phyloP scores from a whole-genome alignment of 345 rosid genomes.

The Linum usitatissimum region DNA sequence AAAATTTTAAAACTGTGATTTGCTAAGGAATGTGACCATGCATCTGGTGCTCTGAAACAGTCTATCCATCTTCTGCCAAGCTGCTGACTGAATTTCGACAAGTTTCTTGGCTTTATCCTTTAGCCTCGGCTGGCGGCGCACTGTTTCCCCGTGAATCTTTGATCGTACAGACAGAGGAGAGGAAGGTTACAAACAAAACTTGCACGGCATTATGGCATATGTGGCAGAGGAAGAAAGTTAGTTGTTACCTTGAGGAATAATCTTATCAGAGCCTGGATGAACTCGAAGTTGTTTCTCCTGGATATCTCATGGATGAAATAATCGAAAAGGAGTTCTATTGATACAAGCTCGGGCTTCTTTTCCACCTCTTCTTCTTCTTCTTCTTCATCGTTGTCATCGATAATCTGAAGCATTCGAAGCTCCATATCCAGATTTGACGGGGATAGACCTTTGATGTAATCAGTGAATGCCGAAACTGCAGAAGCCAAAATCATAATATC shows the following conservation, averaged over 20 bases:
- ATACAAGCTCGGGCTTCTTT: constrained; percentile 49
- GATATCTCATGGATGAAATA: constrained; percentile 68
- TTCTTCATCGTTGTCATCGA: constrained; percentile 34
- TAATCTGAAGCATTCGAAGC: constrained; percentile 81
- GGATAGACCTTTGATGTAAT: constrained; percentile 72
- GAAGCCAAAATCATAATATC: not conserved
- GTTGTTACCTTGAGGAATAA: constrained; percentile 74
- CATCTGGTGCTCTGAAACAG: constrained; percentile 84
- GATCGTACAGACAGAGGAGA: not conserved
- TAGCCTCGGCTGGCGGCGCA: constrained; percentile 48
- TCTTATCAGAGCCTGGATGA: constrained; percentile 70
- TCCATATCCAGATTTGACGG: constrained; percentile 85
- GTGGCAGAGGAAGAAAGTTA: too few relatives aligned
- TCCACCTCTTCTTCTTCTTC: constrained; percentile 47
- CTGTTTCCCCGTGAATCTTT: constrained; percentile 88
- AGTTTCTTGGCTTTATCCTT: constrained; percentile 68
- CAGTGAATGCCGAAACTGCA: constrained; percentile 66
- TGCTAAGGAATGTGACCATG: constrained; percentile 81
- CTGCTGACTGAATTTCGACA: constrained; percentile 51
- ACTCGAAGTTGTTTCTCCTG: constrained; percentile 70
- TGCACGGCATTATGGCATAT: too few relatives aligned
- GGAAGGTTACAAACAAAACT: too few relatives aligned
- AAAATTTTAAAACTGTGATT: constrained; percentile 55
- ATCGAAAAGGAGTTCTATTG: constrained; percentile 59
- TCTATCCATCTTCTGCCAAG: constrained; percentile 79